Evolutionary conservation across 2,329 filamentous ascomycete genomes (phyloP).

Genomic region (Aureobasidium sp.): DNA sequence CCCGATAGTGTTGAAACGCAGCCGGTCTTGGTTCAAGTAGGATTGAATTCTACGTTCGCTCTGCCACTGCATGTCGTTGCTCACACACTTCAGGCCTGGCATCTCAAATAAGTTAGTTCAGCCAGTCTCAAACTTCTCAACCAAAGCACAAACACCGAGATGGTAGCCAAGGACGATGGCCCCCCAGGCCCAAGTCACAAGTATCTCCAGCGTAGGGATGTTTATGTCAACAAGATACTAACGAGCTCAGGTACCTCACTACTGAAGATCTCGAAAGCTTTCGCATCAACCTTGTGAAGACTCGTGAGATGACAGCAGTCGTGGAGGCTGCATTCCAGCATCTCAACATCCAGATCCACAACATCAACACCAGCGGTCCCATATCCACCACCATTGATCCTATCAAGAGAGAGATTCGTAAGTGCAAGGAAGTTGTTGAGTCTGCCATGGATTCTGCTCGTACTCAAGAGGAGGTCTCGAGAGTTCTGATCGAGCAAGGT

Average conservation of each 20-base stretch:
- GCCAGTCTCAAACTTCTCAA: neutral
- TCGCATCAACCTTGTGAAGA: neutral
- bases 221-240: neutral
- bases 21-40: neutral
- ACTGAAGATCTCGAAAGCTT: conserved; percentile 1
- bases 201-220: neutral
- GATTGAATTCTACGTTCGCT: neutral
- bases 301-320: neutral
- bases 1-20: neutral
- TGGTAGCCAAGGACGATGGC: neutral
- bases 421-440: neutral
- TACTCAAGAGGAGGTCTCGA: neutral
- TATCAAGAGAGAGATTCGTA: neutral
- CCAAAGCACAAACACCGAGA: neutral
- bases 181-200: neutral
- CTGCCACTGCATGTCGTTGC: no score
- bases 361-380: neutral
- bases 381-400: neutral
- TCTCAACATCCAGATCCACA: neutral
- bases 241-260: neutral
- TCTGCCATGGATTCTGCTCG: neutral
- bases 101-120: neutral
- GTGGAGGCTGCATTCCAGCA: neutral
- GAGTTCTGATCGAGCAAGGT: neutral
- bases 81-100: neutral